Conservation (phyloP, 2,329 filamentous ascomycete genomes). For the Verticillium klebahnii region DNA sequence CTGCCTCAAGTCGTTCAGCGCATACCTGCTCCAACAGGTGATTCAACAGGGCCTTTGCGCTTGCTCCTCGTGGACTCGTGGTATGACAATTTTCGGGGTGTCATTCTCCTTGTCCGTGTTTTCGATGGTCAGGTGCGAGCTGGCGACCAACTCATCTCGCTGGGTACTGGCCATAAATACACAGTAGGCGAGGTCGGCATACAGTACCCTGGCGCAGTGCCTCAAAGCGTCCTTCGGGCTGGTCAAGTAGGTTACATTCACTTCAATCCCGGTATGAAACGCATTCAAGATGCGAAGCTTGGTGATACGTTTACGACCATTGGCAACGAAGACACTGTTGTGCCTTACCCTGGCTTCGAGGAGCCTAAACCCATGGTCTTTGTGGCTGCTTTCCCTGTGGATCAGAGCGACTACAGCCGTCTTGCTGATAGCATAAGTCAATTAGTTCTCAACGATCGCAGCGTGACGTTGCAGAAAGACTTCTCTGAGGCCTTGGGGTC, state of each 20-base stretch:
- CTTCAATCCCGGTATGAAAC: conserved; percentile 99
- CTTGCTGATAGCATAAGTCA: conserved; percentile 93
- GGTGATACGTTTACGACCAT: conserved; percentile 90
- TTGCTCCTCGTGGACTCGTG: conserved; percentile 94
- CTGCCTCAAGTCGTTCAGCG: conserved; percentile 81
- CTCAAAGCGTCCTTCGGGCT: conserved; percentile 74
- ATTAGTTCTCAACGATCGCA: conserved; percentile 89
- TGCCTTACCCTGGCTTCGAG: conserved; percentile 86
- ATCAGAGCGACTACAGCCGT: conserved; percentile 80
- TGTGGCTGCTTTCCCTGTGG: conserved; percentile 90
- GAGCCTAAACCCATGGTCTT: conserved; percentile 99
- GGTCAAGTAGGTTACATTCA: conserved; percentile 95
- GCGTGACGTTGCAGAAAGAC: conserved; percentile 90
- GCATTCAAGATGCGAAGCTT: conserved; percentile 89
- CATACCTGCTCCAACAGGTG: conserved; percentile 76
- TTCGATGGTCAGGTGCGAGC: conserved; percentile 83
- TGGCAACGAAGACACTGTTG: conserved; percentile 69
- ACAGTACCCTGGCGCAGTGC: conserved; percentile 84
- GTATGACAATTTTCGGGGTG: conserved; percentile 95
- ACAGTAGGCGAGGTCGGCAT: conserved; percentile 95
- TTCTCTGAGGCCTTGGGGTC: conserved; percentile 89
- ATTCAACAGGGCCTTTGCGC: conserved; percentile 67
- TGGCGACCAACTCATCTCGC: conserved; percentile 81
- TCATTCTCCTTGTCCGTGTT: conserved; percentile 83
- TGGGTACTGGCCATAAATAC: conserved; percentile 86